Evolutionary conservation across 202 grass and related monocot species (phyloP), one percentile per base, ranked within the genome.

Genomic region (Bolboschoenoplectus hybrid): DNA sequence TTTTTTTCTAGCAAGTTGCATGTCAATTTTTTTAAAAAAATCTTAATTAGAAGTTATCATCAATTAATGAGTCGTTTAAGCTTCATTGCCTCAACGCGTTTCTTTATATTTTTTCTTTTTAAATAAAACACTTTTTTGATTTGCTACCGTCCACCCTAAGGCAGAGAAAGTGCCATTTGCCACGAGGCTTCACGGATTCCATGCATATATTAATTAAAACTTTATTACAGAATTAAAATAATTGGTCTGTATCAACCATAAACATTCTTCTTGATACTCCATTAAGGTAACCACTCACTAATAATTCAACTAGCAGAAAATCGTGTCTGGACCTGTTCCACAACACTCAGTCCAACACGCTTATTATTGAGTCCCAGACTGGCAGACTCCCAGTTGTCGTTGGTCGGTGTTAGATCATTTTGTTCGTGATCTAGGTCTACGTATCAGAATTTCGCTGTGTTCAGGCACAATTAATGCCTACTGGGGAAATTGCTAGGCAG

Each of bases 211-310:
- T 46, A 20, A 73, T 47, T 9, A 73, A 73, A 47, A 72, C 1
- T 44, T 17, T 3, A 43, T 69, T 26, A 19, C 16, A 73, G 17
- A 47, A 73, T 47, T 71, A 47, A 47, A 56, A 58, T 26, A 57
- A 80, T 40, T 56, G 53, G 9, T 32, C 8, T 43, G 39, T 82
- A 66, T 60, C 61, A 62, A 46, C 61, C 80, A 64, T 49, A 35
- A 49, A 67, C 79, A 82, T 82, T 66, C 60, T 64, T 11, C 60
- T 32, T 84, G 63, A 84, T 84, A 7, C 81, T 70, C 46, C 47
- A 77, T 77, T 56, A 50, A 53, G 6, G 56, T 11, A 77, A 77
- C 13, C 5, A 55, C 74, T 32, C 12, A 56, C 13, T 55, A 56
- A 39, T 75, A 36, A 76, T 77, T 5, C 12, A 32, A 63, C 45